These are phyloP conservation scores for Penicillium herquei DNA, from an alignment of 495 filamentous ascomycete species.

Conservation along the genomic window DNA sequence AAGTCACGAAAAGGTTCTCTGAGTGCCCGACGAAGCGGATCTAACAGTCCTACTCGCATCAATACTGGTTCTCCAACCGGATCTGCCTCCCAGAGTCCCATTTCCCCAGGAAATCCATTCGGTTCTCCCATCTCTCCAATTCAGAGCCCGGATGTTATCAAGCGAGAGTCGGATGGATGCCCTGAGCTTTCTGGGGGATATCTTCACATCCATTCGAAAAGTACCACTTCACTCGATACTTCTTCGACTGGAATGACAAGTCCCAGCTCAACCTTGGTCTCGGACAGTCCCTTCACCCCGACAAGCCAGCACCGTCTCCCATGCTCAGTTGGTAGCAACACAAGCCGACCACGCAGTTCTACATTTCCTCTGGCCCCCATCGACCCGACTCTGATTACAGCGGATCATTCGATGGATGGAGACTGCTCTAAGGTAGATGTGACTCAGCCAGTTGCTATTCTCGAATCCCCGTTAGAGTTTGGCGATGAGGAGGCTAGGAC, in stretches of 20 bases:
- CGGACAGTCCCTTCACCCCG: constrained; percentile 68
- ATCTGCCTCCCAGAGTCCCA: constrained; percentile 65
- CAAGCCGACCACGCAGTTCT: constrained; percentile 80
- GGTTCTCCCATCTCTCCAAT: constrained; percentile 63
- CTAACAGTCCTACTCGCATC: constrained; percentile 39
- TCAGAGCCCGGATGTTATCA: constrained; percentile 65
- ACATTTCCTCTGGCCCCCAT: constrained; percentile 75
- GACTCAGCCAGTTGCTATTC: constrained; percentile 57
- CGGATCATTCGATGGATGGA: constrained; percentile 59
- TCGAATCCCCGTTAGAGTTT: constrained; percentile 71
- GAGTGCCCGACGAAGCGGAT: constrained; percentile 56
- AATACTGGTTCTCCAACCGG: constrained; percentile 50
- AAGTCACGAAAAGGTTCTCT: constrained; percentile 67
- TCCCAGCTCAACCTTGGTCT: constrained; percentile 83
- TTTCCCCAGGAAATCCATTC: constrained; percentile 60
- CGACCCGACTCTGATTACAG: constrained; percentile 70
- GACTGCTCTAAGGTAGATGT: constrained; percentile 60
- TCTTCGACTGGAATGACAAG: constrained; percentile 73
- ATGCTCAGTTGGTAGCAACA: constrained; percentile 44
- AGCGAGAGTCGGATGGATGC: constrained; percentile 50
- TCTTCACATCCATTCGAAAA: constrained; percentile 58
- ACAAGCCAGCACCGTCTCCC: constrained; percentile 63
- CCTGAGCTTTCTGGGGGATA: constrained; percentile 51
- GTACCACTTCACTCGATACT: constrained; percentile 57
- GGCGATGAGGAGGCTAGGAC: constrained; percentile 19